Conservation (phyloP, 2,329 filamentous ascomycete genomes). For the Penicillium sp. region DNA sequence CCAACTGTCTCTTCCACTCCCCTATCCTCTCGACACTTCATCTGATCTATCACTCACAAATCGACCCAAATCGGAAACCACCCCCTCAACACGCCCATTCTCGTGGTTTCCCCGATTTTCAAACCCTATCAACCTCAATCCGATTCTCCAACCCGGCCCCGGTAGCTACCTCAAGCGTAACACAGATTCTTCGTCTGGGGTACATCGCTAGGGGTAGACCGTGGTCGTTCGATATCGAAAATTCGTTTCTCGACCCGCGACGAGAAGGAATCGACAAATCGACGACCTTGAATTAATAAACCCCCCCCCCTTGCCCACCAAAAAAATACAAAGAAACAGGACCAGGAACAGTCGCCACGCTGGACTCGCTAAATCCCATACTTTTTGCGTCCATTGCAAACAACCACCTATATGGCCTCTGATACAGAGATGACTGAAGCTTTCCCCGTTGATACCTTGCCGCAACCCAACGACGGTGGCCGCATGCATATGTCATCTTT, state of each 20-base stretch:
- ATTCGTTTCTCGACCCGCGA: conserved; percentile 11
- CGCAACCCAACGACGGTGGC: conserved; percentile 40
- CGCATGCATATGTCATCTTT: conserved; percentile 42
- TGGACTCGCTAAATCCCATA: conserved; percentile 22
- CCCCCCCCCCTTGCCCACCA: neutral
- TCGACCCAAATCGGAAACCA: neutral
- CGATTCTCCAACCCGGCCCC: conserved; percentile 13
- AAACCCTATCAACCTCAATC: conserved; percentile 5
- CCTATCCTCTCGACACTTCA: neutral
- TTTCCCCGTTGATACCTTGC: conserved; percentile 40
- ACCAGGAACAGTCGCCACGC: conserved; percentile 15
- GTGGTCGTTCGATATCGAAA: conserved; percentile 16
- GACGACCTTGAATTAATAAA: neutral
- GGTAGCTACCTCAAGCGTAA: conserved; percentile 40
- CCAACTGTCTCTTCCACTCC: neutral
- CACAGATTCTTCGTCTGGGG: conserved; percentile 38
- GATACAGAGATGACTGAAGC: conserved; percentile 39
- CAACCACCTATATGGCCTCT: conserved; percentile 34
- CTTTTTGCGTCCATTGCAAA: conserved; percentile 17
- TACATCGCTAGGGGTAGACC: conserved; percentile 40
- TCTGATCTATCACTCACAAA: neutral
- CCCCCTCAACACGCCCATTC: neutral
- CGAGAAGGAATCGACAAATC: neutral
- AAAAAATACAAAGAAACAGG: neutral
- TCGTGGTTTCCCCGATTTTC: neutral